A percentile compares a stretch with the other conserved stretches of the same genome.
These are phyloP conservation scores for Agrocybe praecox DNA, from an alignment of 768 basidiomycete species.

Conservation along the genomic window DNA sequence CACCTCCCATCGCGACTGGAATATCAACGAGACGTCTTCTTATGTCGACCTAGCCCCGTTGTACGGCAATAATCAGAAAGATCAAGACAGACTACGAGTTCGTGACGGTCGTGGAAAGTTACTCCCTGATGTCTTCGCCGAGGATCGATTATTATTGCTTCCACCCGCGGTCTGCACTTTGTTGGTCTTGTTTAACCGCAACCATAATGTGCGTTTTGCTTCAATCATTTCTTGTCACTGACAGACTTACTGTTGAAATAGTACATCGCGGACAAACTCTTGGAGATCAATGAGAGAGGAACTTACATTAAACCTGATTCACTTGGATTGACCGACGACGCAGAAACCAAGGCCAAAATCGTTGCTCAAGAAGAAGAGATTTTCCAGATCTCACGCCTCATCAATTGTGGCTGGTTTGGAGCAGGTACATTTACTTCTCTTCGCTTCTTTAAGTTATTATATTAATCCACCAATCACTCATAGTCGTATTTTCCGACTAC, in stretches of 20 bases:
- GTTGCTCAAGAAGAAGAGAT: conserved; percentile 70
- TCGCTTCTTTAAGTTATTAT: neutral
- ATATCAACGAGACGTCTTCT: conserved; percentile 83
- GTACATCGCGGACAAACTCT: conserved; percentile 79
- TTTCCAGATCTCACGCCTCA: conserved; percentile 80
- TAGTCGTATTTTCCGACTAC: conserved; percentile 81
- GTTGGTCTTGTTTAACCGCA: conserved; percentile 88
- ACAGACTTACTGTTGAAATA: conserved; percentile 25
- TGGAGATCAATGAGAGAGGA: conserved; percentile 81
- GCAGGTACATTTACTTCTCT: conserved; percentile 33
- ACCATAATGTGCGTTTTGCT: conserved; percentile 69
- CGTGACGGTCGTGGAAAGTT: conserved; percentile 69
- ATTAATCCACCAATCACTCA: neutral
- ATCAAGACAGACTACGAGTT: conserved; percentile 57
- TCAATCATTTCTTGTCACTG: neutral
- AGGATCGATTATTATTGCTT: conserved; percentile 77
- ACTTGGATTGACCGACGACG: conserved; percentile 36
- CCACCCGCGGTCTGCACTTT: conserved; percentile 75
- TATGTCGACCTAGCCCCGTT: conserved; percentile 86
- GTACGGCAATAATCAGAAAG: conserved; percentile 72
- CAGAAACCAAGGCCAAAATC: conserved; percentile 35
- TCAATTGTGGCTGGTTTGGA: conserved; percentile 84
- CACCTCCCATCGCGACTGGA: conserved; percentile 64
- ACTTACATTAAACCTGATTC: conserved; percentile 58
- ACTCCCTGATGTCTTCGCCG: conserved; percentile 74